These are phyloP conservation scores for Cryptococcus wingfieldii DNA, from an alignment of 1,284 basidiomycete genomes.

Conservation along the genomic window DNA sequence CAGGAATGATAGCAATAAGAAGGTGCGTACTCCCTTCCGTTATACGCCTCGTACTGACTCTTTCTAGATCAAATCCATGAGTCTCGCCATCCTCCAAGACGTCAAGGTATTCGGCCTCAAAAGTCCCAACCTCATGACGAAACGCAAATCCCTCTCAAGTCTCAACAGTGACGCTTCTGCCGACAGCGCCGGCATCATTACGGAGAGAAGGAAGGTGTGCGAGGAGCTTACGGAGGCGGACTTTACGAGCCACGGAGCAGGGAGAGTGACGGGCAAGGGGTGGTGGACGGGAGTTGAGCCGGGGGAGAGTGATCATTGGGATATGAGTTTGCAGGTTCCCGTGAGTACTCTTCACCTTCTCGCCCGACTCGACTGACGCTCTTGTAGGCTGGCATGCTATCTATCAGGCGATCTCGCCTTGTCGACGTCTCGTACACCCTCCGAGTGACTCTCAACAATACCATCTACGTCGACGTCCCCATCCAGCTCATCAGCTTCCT, in stretches of 20 bases:
- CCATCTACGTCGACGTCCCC: slow-evolving; percentile 53
- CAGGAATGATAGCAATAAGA: slow-evolving; percentile 68
- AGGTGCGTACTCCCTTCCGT: slow-evolving; percentile 38
- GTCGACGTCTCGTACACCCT: slow-evolving; percentile 76
- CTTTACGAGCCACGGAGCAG: slow-evolving; percentile 55
- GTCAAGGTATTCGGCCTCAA: slow-evolving; percentile 62
- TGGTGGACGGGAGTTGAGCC: slow-evolving; percentile 79
- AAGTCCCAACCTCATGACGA: background rate
- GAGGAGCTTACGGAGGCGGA: slow-evolving; percentile 62
- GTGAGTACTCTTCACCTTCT: slow-evolving; percentile 53
- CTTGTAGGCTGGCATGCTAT: slow-evolving; percentile 64
- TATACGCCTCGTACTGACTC: background rate
- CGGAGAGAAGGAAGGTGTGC: slow-evolving; percentile 54
- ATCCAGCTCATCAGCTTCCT: slow-evolving; percentile 47
- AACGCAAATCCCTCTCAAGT: background rate
- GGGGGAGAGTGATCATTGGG: slow-evolving; percentile 56
- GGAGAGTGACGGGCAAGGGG: slow-evolving; percentile 71
- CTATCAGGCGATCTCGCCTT: slow-evolving; percentile 67
- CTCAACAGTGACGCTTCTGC: background rate
- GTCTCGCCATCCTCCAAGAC: slow-evolving; percentile 66
- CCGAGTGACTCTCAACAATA: slow-evolving; percentile 65
- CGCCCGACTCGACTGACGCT: background rate
- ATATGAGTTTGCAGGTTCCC: slow-evolving; percentile 64
- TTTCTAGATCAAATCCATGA: slow-evolving; percentile 59
- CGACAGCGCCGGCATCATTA: background rate